Base-by-base conservation (phyloP, 768 basidiomycete species). In the Lanmaoa pseudosensibilis region DNA sequence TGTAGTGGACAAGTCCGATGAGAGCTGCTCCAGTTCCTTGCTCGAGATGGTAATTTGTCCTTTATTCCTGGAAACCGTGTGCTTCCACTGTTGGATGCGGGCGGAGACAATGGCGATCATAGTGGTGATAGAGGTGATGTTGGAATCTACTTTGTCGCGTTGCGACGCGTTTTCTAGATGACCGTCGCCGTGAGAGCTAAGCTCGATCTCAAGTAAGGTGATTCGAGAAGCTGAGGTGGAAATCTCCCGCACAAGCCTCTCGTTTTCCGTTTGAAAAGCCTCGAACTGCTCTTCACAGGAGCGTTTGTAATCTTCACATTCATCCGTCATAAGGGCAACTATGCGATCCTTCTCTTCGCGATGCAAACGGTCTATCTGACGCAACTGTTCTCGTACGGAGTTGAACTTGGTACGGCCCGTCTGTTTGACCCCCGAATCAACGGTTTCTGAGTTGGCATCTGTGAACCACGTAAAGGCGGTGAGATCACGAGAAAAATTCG, bases 21-120 rank as follows among this genome's bases (percentile, higher is more conserved):
- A 48, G 46, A 61, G 27, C 9, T 33, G 47, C 15, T 61, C 54
- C 23, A 61, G 39, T 12, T 61, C 58, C 27, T 33, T 45, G 41
- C 4, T 32, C 21, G 46, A 49, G 54, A 61, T 40, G 8, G 18
- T 52, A 16, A 47, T 7, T 4, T 44, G 43, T 27, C 45, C 51
- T 3, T 19, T 43, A 23, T 19, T 27, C 25, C 12, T 23, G 13
- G 12, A 5, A 7, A 21, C 4, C 18, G 5, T 18, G 5, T 43
- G 33, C 21, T 18, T 56, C 48, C 50, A 56, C 1, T 21, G 33
- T 3, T 56, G 34, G 13, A 61, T 46, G 16, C 30, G 58, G 13
- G 50, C 44, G 30, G 33, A 41, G 43, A 45, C 21, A 0, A 50
- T 60, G 27, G 46, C 41, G 27, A 60, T 43, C 0, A 18, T 49